Base-by-base conservation (phyloP, 805 yeast species). In the Barnettozyma californica region DNA sequence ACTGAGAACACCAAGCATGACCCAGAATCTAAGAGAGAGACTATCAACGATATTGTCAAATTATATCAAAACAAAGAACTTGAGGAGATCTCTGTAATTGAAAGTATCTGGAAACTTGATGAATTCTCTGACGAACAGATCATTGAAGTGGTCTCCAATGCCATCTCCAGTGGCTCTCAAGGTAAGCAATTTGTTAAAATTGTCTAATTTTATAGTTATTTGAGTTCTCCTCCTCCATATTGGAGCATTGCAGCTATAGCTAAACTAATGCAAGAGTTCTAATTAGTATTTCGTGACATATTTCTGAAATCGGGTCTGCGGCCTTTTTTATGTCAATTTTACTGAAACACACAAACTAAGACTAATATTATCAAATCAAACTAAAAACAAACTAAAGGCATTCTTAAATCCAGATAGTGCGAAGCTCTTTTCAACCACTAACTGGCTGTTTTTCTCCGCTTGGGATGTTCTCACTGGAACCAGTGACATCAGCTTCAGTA, bases 1-100 rank as follows among this genome's bases (percentile, higher is more conserved):
- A 86, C 96, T 11, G 80, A 72, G 40, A 81, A 81, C 70, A 73
- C 78, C 44, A 74, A 76, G 50, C 65, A 69, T 46, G 68, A 84
- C 56, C 92, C 94, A 4, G 73, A 74, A 29, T 71, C 74, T 31
- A 85, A 85, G 63, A 70, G 73, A 37, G 68, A 70, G 3, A 76
- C 84, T n/a, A 71, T 87, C 27, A 53, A 68, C 8, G 77, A 72
- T 31, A 70, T 89, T 38, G 69, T 84, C 39, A 69, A 77, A 42
- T 68, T 84, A 55, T 84, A 83, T 65, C 70, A 80, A 45, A 60
- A 69, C 2, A 85, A 84, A n/a, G 72, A 78, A 46, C 59, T 77
- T 50, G 70, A 74, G 56, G 68, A 71, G 48, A 67, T 71, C n/a
- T 56, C 65, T 8, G 70, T 66, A 39, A 51, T 58, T 40, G 66